Percentiles rank a stretch among this genome's conserved stretches.
These are phyloP conservation scores for Podosphaera aphanis DNA, from an alignment of 2,329 filamentous ascomycete species.

Conservation along the genomic window DNA sequence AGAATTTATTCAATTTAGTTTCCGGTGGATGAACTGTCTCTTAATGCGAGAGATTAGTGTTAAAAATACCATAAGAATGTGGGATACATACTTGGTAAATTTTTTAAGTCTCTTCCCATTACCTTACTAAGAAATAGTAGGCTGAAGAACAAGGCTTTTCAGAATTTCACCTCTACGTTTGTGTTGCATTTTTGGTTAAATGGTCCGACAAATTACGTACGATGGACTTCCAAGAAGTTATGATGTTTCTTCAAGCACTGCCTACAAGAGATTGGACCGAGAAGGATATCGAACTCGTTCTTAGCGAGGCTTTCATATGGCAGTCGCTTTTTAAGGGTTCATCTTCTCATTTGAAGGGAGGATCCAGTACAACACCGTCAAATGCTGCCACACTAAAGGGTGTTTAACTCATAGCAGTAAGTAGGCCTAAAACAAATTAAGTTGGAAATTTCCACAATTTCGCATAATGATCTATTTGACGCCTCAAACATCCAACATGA, in stretches of 20 bases:
- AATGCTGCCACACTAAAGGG: slow-evolving; percentile 5
- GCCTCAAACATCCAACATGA: neutral
- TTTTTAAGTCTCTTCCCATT: neutral
- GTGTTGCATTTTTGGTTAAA: slow-evolving; percentile 90
- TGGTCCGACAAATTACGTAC: slow-evolving; percentile 88
- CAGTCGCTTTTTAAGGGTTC: slow-evolving; percentile 91
- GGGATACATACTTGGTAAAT: slow-evolving; percentile 92
- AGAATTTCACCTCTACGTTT: slow-evolving; percentile 94
- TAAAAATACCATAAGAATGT: slow-evolving; percentile 93
- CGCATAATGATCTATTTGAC: neutral
- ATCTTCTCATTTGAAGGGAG: slow-evolving; percentile 56
- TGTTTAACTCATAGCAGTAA: neutral
- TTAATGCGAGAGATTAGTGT: slow-evolving; percentile 95
- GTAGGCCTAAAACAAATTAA: neutral
- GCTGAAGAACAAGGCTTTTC: slow-evolving; percentile 97
- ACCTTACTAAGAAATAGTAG: slow-evolving; percentile 24
- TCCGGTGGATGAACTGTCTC: slow-evolving; percentile 98
- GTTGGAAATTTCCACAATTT: neutral
- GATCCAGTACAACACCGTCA: slow-evolving; percentile 15
- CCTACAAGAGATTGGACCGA: slow-evolving; percentile 90
- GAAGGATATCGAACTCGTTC: slow-evolving; percentile 85
- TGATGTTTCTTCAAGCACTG: slow-evolving; percentile 96
- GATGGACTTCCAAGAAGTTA: slow-evolving; percentile 96
- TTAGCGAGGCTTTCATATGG: slow-evolving; percentile 97
- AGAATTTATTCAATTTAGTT: slow-evolving; percentile 98